A percentile compares a stretch with the other conserved stretches of the same genome.
Conservation (phyloP, 352 stramenopile species). For the Pythium vanterpoolii region DNA sequence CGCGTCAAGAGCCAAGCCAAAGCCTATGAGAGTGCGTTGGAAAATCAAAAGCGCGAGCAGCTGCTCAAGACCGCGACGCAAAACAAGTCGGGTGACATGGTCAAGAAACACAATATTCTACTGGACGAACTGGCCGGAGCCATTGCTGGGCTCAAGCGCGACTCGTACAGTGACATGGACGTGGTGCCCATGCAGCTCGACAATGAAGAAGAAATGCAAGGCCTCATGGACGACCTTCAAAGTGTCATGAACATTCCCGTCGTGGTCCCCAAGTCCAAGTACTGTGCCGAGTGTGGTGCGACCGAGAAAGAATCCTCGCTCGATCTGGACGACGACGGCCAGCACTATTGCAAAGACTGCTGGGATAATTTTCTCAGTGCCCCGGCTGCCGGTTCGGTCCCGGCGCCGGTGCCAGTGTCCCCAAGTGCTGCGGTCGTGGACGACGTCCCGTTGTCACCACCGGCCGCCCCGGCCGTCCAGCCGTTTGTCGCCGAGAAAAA, state of each 20-base stretch:
- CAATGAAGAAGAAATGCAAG: conserved; percentile 55
- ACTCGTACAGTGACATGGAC: conserved; percentile 72
- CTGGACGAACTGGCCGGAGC: conserved; percentile 69
- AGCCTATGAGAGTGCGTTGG: conserved; percentile 82
- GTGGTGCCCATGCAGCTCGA: conserved; percentile 56
- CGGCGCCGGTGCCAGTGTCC: no score
- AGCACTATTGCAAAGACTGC: conserved; percentile 88
- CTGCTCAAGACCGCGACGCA: conserved; percentile 65
- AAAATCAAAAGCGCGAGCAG: conserved; percentile 63
- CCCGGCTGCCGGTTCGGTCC: conserved; percentile 28
- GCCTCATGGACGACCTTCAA: conserved; percentile 73
- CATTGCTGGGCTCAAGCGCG: conserved; percentile 73
- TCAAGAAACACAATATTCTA: conserved; percentile 80
- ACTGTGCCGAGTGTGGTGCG: conserved; percentile 73
- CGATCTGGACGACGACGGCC: conserved; percentile 75
- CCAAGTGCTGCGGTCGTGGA: conserved; percentile 3
- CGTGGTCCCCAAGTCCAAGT: conserved; percentile 69
- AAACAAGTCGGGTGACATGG: conserved; percentile 73
- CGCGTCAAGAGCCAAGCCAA: conserved; percentile 83
- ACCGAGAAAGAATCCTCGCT: conserved; percentile 76
- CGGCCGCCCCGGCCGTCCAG: conserved; percentile 10
- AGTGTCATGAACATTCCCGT: conserved; percentile 81
- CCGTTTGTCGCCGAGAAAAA: conserved; percentile 12
- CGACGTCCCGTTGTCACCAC: conserved; percentile 13
- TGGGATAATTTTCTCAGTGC: conserved; percentile 81